phyloP scores from a whole-genome alignment of 306 rosid genomes.

The cucumber (Cucumis sativus) region DNA sequence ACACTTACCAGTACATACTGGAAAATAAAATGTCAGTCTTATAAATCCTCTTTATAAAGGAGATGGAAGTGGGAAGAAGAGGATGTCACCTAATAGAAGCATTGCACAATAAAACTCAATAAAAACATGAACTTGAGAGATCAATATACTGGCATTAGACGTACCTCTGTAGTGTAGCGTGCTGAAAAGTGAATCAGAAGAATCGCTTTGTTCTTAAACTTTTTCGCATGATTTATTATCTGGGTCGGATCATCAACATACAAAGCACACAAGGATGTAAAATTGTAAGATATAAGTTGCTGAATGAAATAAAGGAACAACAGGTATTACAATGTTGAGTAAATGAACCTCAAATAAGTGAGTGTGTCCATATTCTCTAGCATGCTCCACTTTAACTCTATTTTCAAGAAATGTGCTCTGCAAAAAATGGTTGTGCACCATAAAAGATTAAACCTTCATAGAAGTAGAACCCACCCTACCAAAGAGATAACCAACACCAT shows the following conservation, averaged over 20 bases:
- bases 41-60: neutral
- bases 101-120: neutral
- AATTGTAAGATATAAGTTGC: neutral
- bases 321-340: neutral
- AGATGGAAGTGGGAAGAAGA: neutral
- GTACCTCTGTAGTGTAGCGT: constrained; percentile 32
- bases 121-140: neutral
- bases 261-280: neutral
- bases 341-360: constrained; percentile 79
- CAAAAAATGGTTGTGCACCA: neutral
- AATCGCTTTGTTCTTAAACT: constrained; percentile 40
- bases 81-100: neutral
- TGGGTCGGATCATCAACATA: constrained; percentile 17
- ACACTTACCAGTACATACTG: neutral
- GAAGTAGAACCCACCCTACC: neutral
- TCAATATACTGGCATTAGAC: neutral
- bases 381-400: constrained; percentile 60
- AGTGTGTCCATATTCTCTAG: constrained; percentile 78
- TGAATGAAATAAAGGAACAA: neutral
- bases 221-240: constrained; percentile 57
- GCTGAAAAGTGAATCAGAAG: constrained; percentile 73
- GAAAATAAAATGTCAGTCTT: neutral
- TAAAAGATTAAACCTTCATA: neutral
- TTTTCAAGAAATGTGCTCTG: constrained; percentile 74
- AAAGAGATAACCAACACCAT: neutral